These are phyloP conservation scores for Rhizopogon vinicolor DNA, from an alignment of 768 basidiomycete genomes.

Conservation along the genomic window DNA sequence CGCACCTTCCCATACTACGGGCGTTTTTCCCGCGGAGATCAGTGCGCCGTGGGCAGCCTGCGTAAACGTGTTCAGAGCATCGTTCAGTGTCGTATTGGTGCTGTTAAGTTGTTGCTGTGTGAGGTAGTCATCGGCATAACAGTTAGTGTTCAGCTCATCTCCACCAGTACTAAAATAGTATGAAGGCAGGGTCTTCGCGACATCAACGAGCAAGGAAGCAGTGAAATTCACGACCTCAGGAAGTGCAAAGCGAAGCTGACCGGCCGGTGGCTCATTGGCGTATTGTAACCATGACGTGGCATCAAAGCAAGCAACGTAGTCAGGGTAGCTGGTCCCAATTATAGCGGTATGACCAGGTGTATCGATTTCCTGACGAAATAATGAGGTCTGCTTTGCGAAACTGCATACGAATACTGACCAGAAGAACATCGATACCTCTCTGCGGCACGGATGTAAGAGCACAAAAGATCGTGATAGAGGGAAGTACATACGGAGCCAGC, in stretches of 20 bases:
- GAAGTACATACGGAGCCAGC: no score
- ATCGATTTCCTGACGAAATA: constrained; percentile 54
- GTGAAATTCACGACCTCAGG: constrained; percentile 51
- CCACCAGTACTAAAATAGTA: constrained; percentile 70
- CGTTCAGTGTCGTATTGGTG: constrained; percentile 32
- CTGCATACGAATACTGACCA: no score
- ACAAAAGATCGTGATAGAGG: no score
- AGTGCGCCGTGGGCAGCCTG: constrained; percentile 29
- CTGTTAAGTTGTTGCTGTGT: constrained; percentile 46
- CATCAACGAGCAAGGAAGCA: constrained; percentile 40
- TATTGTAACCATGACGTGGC: constrained; percentile 50
- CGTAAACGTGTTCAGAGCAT: constrained; percentile 36
- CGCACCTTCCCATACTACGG: constrained; percentile 43
- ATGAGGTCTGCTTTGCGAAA: background rate
- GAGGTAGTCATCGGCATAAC: constrained; percentile 54
- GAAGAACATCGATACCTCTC: no score
- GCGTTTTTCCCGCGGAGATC: constrained; percentile 35
- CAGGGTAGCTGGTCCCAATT: constrained; percentile 59
- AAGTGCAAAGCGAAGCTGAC: constrained; percentile 67
- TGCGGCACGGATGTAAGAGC: no score
- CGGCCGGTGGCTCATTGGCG: constrained; percentile 64
- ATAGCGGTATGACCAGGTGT: constrained; percentile 72
- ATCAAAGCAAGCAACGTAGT: constrained; percentile 58
- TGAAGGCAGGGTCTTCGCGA: constrained; percentile 47
- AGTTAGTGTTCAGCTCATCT: constrained; percentile 64